phyloP scores from a whole-genome alignment of 2,329 filamentous ascomycete genomes.

The Venturiaceae sp. region DNA sequence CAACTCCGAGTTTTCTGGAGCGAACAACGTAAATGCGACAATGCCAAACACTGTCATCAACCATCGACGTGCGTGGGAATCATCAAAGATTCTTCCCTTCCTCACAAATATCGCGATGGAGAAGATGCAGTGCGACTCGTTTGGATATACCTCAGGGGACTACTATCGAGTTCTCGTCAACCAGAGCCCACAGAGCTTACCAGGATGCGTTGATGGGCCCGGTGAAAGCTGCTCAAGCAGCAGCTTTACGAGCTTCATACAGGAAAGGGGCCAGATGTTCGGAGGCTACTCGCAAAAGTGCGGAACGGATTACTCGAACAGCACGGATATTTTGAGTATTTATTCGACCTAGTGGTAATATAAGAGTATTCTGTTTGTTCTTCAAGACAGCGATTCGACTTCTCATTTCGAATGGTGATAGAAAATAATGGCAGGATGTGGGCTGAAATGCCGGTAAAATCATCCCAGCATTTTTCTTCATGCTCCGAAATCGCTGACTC shows the following conservation, averaged over 20 bases:
- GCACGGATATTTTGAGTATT: constrained; percentile 28
- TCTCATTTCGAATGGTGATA: background rate
- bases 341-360: constrained; percentile 12
- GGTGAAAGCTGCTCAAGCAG: constrained; percentile 38
- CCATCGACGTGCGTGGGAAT: constrained; percentile 53
- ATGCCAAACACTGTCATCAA: constrained; percentile 57
- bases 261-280: constrained; percentile 30
- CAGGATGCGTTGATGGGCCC: constrained; percentile 39
- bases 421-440: no score
- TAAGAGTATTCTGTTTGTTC: background rate
- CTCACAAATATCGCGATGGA: constrained; percentile 58
- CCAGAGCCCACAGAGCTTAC: constrained; percentile 37
- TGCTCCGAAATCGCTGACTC: no score
- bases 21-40: constrained; percentile 48
- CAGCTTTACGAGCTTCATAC: constrained; percentile 33
- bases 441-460: no score
- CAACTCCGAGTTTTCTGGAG: constrained; percentile 48
- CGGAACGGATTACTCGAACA: constrained; percentile 31
- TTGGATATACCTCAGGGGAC: constrained; percentile 41
- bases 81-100: constrained; percentile 54
- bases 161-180: constrained; percentile 44
- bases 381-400: no score
- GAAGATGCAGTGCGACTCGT: constrained; percentile 51
- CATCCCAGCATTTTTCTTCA: no score
- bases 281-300: constrained; percentile 34